Conservation (phyloP, 768 basidiomycete genomes). For the Auricularia cornea region DNA sequence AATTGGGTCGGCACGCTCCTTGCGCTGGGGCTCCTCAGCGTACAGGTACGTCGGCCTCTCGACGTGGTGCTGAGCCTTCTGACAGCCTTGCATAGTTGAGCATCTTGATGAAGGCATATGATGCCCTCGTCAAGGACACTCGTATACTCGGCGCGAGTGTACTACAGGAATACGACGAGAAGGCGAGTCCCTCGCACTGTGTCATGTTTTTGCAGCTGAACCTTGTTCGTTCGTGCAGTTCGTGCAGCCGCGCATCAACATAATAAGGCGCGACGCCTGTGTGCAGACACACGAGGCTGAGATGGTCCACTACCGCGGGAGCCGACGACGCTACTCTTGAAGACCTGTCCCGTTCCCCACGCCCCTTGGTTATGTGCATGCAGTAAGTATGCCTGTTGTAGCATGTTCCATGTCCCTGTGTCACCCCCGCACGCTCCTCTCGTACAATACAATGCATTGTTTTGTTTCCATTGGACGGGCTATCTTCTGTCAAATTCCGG, state of each 20-base stretch:
- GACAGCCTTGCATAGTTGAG: slow-evolving; percentile 32
- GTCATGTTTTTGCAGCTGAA: neutral
- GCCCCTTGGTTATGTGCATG: no score
- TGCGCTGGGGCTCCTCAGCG: slow-evolving; percentile 59
- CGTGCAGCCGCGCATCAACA: slow-evolving; percentile 74
- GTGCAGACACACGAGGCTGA: slow-evolving; percentile 85
- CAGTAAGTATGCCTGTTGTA: no score
- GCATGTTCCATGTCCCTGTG: no score
- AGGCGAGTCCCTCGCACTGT: slow-evolving; percentile 35
- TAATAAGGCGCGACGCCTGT: slow-evolving; percentile 65
- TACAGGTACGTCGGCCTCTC: slow-evolving; percentile 44
- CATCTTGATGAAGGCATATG: slow-evolving; percentile 46
- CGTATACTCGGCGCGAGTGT: slow-evolving; percentile 71
- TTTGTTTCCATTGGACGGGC: no score
- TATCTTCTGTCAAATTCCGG: no score
- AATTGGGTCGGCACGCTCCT: slow-evolving; percentile 69
- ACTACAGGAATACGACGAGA: slow-evolving; percentile 75
- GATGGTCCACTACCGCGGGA: slow-evolving; percentile 37
- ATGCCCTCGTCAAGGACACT: slow-evolving; percentile 62
- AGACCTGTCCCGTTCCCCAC: no score
- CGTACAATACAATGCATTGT: no score
- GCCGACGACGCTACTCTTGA: no score
- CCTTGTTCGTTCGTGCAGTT: slow-evolving; percentile 41
- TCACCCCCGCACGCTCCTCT: no score
- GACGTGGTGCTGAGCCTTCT: neutral